phyloP scores from a whole-genome alignment of 306 rosid species.

The Acacia melanoxylon region DNA sequence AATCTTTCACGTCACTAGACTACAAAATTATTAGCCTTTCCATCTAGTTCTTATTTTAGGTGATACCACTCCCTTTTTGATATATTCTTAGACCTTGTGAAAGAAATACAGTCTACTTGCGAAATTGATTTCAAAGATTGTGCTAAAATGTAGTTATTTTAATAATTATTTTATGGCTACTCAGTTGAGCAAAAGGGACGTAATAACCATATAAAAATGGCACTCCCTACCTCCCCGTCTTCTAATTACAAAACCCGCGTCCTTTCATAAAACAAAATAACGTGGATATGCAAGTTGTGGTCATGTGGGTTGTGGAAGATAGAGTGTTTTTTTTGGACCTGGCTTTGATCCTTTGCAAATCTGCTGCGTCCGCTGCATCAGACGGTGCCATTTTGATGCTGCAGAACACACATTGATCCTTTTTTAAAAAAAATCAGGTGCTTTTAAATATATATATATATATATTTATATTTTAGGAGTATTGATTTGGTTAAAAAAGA shows the following conservation, averaged over 20 bases:
- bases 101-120: not conserved
- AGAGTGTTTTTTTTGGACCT: too few relatives aligned
- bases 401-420: too few relatives aligned
- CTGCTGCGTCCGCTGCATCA: too few relatives aligned
- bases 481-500: too few relatives aligned
- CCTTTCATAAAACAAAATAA: not conserved
- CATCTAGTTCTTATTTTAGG: not conserved
- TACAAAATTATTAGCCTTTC: not conserved
- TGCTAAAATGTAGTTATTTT: not conserved
- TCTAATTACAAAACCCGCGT: not conserved
- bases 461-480: too few relatives aligned
- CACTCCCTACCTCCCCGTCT: not conserved
- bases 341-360: too few relatives aligned
- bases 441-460: too few relatives aligned
- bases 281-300: too few relatives aligned
- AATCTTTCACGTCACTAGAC: too few relatives aligned
- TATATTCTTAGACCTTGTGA: not conserved
- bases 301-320: not conserved
- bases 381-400: too few relatives aligned
- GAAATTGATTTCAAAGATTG: not conserved
- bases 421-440: too few relatives aligned
- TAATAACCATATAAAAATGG: not conserved
- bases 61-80: not conserved
- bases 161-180: not conserved
- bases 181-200: not conserved